A percentile compares a stretch with the other conserved stretches of the same genome.
Conservation (phyloP, 441 rosid genomes). For the Pelargonium cotyledonis region DNA sequence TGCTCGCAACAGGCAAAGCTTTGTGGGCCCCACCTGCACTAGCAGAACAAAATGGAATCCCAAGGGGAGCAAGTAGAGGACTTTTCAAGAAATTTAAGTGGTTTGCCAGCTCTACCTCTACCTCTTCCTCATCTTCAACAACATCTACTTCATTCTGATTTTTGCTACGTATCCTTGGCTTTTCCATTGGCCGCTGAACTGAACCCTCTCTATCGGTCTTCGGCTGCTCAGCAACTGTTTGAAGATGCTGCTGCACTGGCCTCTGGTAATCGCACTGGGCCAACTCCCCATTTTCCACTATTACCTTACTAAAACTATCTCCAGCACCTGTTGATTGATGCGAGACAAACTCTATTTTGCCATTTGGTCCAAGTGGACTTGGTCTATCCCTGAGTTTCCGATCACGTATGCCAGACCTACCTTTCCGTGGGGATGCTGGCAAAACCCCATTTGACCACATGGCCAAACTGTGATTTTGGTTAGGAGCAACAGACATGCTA, state of each 20-base stretch:
- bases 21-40: slow-evolving; percentile 61
- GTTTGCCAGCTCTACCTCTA: slow-evolving; percentile 45
- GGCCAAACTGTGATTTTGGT: slow-evolving; percentile 44
- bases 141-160: slow-evolving; percentile 28
- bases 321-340: slow-evolving; percentile 38
- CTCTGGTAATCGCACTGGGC: slow-evolving; percentile 56
- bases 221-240: slow-evolving; percentile 43
- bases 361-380: slow-evolving; percentile 72
- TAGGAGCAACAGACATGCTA: slow-evolving; percentile 37
- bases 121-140: slow-evolving; percentile 47
- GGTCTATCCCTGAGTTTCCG: slow-evolving; percentile 67
- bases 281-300: slow-evolving; percentile 58
- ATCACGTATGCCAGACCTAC: slow-evolving; percentile 55
- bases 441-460: slow-evolving; percentile 73
- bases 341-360: slow-evolving; percentile 52
- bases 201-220: slow-evolving; percentile 40
- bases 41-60: slow-evolving; percentile 58
- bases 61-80: slow-evolving; percentile 66
- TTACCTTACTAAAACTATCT: slow-evolving; percentile 34
- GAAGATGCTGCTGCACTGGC: slow-evolving; percentile 50
- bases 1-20: slow-evolving; percentile 32
- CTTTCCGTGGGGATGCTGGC: slow-evolving; percentile 55
- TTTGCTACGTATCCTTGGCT: slow-evolving; percentile 30
- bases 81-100: slow-evolving; percentile 32
- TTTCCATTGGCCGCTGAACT: slow-evolving; percentile 30